A percentile compares a stretch with the other conserved stretches of the same genome.
phyloP scores from a whole-genome alignment of 2,329 filamentous ascomycete species.

The Cladophialophora yegresii region DNA sequence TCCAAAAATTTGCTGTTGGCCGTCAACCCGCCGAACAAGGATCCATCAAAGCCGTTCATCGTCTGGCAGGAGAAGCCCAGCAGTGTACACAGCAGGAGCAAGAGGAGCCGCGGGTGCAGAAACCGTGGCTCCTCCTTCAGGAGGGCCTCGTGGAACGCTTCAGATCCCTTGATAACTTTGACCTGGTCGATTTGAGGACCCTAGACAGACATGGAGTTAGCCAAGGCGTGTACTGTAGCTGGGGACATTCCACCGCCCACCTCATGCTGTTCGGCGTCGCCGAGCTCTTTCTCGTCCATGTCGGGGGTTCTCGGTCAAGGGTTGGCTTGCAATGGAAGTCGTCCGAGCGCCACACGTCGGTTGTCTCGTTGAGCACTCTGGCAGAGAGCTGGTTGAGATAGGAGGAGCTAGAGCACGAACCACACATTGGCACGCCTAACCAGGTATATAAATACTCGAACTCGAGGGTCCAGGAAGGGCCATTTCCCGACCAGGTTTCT shows the following conservation, averaged over 20 bases:
- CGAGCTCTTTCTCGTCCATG: not conserved
- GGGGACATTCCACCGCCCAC: not conserved
- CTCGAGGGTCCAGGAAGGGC: not conserved
- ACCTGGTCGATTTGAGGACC: conserved; percentile 13
- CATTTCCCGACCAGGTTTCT: not conserved
- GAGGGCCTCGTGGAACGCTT: conserved; percentile 59
- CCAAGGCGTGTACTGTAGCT: not conserved
- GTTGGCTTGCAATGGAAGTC: not conserved
- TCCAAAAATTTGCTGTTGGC: conserved; percentile 51
- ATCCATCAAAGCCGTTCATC: conserved; percentile 61
- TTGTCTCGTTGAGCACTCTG: no score
- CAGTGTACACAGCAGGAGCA: conserved; percentile 28
- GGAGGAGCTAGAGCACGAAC: not conserved
- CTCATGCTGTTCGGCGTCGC: not conserved
- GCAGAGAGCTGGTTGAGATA: no score
- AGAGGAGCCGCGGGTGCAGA: conserved; percentile 18
- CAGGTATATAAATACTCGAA: not conserved
- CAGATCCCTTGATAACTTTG: conserved; percentile 55
- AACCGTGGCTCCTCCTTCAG: conserved; percentile 51
- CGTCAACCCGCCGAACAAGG: conserved; percentile 57
- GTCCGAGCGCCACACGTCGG: no score
- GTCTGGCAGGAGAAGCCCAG: conserved; percentile 51
- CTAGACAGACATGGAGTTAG: not conserved
- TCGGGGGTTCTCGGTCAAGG: not conserved
- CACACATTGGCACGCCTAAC: not conserved